Conservation (phyloP, 2,329 filamentous ascomycete species). For the Aspergillus sp. region DNA sequence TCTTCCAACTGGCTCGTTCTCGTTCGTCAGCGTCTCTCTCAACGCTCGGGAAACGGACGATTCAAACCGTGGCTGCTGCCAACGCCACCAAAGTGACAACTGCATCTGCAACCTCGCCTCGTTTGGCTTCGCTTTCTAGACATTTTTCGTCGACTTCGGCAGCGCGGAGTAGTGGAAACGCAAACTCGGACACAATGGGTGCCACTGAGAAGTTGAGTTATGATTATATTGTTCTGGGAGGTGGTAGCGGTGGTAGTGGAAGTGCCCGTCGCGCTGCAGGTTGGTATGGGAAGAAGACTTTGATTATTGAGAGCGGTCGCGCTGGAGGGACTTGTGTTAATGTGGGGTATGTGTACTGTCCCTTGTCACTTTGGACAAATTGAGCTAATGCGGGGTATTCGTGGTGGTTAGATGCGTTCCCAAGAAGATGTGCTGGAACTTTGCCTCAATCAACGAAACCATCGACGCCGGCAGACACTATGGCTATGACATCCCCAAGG, state of each 20-base stretch:
- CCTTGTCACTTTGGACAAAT: not conserved
- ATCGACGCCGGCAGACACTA: slow-evolving; percentile 41
- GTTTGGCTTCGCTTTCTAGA: slow-evolving; percentile 34
- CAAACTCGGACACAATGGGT: slow-evolving; percentile 35
- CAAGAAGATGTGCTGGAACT: slow-evolving; percentile 50
- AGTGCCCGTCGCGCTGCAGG: slow-evolving; percentile 45
- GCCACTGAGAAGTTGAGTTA: slow-evolving; percentile 42
- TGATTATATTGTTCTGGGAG: slow-evolving; percentile 51
- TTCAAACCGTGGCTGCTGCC: slow-evolving; percentile 19
- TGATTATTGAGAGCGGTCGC: slow-evolving; percentile 45
- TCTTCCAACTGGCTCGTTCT: slow-evolving; percentile 1
- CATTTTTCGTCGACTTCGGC: slow-evolving; percentile 33
- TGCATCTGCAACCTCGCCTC: slow-evolving; percentile 16
- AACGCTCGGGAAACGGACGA: too few species aligned
- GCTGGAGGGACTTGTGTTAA: slow-evolving; percentile 48
- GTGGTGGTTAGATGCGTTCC: slow-evolving; percentile 37
- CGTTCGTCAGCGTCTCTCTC: not conserved
- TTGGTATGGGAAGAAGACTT: slow-evolving; percentile 46
- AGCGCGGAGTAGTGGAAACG: not conserved
- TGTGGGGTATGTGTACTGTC: slow-evolving; percentile 39
- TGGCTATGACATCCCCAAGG: slow-evolving; percentile 41
- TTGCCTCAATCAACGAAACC: slow-evolving; percentile 44
- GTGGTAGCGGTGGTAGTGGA: slow-evolving; percentile 47
- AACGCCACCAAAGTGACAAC: slow-evolving; percentile 6
- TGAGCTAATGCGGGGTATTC: not conserved